Base-by-base conservation (phyloP, 768 basidiomycete species). In the Nevesoporus exiguus region DNA sequence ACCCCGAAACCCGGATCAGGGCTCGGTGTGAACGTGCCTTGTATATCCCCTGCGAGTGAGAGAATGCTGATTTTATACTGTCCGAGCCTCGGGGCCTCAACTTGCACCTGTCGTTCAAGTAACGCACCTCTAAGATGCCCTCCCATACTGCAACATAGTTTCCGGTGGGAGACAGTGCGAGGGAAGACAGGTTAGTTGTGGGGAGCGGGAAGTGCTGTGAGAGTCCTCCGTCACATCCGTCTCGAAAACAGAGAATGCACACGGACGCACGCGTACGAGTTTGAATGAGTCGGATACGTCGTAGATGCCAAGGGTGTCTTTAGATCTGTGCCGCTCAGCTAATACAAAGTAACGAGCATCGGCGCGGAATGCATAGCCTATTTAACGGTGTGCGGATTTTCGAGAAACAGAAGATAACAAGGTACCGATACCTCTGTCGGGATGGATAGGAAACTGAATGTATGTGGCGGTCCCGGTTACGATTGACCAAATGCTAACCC, bases 271-370 rank as follows among this genome's bases (percentile, higher is more conserved):
- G 61, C 88, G 78, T 49, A 86, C 80, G 21, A 92, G 76, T 60
- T 83, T 86, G 71, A 85, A 94, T 1, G 78, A 75, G 51, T 88
- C 80, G 3, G 76, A 61, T 3, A 81, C 75, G 63, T 96, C 93
- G 66, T 98, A 97, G 5, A 97, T 74, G 22, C 92, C 91, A 0
- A 93, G 66, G 0, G 86, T 88, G 63, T 96, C 93, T 69, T 88
- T 93, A 1, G 91, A 94, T 61, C 88, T 88, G 67, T 96, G 93
- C 21, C 91, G 80, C 66, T 97, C 94, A 5, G 88, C 93, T 6
- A 96, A 73, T 22, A 93, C 74, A 61, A 96, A 86, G 69, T 94
- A 94, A 13, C 85, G 83, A 3, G 86, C 86, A 71, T 95, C 92
- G 29, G 82, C 69, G 40, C 88, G 81, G 66, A 92, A 93, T 24